phyloP scores from a whole-genome alignment of 2,329 filamentous ascomycete genomes.

The Trichoderma sp. region DNA sequence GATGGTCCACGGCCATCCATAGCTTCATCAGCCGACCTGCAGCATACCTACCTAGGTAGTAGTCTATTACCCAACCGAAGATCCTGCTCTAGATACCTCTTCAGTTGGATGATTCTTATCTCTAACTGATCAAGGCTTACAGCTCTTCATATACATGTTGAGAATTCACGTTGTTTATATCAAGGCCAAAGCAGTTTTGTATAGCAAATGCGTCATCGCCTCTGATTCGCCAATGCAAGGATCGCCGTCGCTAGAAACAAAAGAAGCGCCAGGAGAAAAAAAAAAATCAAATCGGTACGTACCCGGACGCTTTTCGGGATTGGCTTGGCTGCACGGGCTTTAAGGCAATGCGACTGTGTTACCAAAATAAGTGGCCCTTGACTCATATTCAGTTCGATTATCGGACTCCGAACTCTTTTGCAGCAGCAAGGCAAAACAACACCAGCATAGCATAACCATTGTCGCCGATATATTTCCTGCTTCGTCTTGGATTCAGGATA shows the following conservation, averaged over 20 bases:
- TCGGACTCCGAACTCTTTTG: background rate
- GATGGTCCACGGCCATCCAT: too few relatives aligned
- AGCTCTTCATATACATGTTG: background rate
- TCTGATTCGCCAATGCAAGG: slow-evolving; percentile 19
- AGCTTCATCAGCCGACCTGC: too few relatives aligned
- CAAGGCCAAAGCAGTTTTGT: background rate
- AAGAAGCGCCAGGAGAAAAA: background rate
- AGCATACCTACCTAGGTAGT: too few relatives aligned
- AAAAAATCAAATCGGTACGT: slow-evolving; percentile 4
- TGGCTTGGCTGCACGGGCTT: background rate
- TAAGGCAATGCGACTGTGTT: background rate
- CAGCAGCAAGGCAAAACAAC: background rate
- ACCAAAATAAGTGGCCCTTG: background rate
- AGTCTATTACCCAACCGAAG: too few relatives aligned
- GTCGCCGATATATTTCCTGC: background rate
- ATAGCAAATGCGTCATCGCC: background rate
- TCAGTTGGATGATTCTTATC: too few relatives aligned
- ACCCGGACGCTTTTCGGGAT: background rate
- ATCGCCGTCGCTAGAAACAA: background rate
- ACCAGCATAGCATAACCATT: background rate
- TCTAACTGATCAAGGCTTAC: background rate
- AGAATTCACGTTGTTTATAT: too few relatives aligned
- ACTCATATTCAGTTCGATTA: background rate
- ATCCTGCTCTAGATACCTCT: too few relatives aligned
- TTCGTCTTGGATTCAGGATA: background rate